Evolutionary conservation across 192 early-diverging fungal genomes (phyloP), one percentile per base, ranked within the genome.

Genomic region (Coemansia sp.): DNA sequence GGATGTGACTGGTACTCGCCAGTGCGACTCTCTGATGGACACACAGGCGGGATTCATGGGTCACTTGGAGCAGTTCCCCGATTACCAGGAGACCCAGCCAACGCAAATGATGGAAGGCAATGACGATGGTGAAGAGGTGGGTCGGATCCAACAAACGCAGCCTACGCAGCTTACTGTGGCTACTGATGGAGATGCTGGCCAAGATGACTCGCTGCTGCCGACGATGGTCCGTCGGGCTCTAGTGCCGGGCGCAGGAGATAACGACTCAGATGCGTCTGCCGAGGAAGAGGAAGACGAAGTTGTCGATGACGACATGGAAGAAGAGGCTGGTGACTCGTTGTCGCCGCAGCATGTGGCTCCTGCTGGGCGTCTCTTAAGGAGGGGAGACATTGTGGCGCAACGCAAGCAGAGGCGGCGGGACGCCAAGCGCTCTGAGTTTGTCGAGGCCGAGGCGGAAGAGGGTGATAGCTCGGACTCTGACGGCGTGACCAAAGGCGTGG

Each of bases 401-500:
- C 29, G 15, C 13, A 66, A 41, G 34, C 1, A 27, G 18, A 65
- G 39, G 58, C 63, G 64, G 12, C 38, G 44, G 30, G 15, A 58
- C 37, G 32, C 16, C 37, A 61, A 50, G 50, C 70, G 67, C 12
- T 76, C 83, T 4, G 78, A 77, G 47, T 84, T 84, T 71, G 60
- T 84, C 1, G 83, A 78, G 20, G 78, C 73, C 50, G 83, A 84
- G 43, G 83, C 83, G 0, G 78, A 84, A 37, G 75, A 75, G 15
- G 77, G 76, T 58, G 69, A 71, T 39, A 78, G 75, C 67, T 73
- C 71, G 3, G 78, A 78, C 20, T 73, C 71, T 4, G 71, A 69
- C n/a, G 47, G 11, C 32, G 70, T 75, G 5, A 56, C 6, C 18
- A 29, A 61, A 30, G 20, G 11, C 4, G 61, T 60, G 29, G 66